phyloP scores from a whole-genome alignment of 2,329 filamentous ascomycete genomes.

The Fusarium sp. region DNA sequence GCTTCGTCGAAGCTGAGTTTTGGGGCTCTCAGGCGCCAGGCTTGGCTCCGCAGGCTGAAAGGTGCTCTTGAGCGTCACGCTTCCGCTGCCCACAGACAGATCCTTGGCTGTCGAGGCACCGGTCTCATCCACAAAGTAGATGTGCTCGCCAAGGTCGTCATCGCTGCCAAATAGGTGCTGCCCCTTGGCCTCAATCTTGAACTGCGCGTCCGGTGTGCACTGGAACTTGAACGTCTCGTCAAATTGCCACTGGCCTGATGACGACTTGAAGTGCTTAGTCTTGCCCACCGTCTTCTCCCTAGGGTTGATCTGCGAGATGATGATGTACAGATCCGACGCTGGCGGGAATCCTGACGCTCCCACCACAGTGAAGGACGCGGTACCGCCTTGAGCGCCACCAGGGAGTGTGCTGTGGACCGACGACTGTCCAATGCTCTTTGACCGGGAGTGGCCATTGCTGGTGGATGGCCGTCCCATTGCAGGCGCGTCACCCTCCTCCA shows the following conservation, averaged over 20 bases:
- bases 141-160: slow-evolving; percentile 83
- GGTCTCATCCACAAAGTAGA: slow-evolving; percentile 93
- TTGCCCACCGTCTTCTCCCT: slow-evolving; percentile 88
- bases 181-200: slow-evolving; percentile 87
- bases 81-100: slow-evolving; percentile 78
- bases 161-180: slow-evolving; percentile 88
- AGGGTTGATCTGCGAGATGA: slow-evolving; percentile 73
- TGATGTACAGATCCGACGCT: slow-evolving; percentile 82
- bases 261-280: slow-evolving; percentile 88
- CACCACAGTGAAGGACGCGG: slow-evolving; percentile 83
- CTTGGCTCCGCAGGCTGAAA: slow-evolving; percentile 69
- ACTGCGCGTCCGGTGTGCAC: slow-evolving; percentile 85
- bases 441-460: slow-evolving; percentile 60
- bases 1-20: slow-evolving; percentile 61
- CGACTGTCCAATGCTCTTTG: slow-evolving; percentile 71
- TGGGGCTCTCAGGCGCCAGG: slow-evolving; percentile 60
- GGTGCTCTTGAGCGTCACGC: slow-evolving; percentile 78
- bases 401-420: slow-evolving; percentile 75
- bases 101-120: slow-evolving; percentile 76
- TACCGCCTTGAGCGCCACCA: slow-evolving; percentile 74
- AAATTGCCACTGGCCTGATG: slow-evolving; percentile 73
- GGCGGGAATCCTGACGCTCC: slow-evolving; percentile 83
- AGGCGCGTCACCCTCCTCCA: slow-evolving; percentile 45
- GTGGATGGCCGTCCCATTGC: slow-evolving; percentile 38
- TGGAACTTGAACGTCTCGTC: slow-evolving; percentile 83